These are phyloP conservation scores for Podospora tetraspora DNA, from an alignment of 495 filamentous ascomycete genomes.

Conservation along the genomic window DNA sequence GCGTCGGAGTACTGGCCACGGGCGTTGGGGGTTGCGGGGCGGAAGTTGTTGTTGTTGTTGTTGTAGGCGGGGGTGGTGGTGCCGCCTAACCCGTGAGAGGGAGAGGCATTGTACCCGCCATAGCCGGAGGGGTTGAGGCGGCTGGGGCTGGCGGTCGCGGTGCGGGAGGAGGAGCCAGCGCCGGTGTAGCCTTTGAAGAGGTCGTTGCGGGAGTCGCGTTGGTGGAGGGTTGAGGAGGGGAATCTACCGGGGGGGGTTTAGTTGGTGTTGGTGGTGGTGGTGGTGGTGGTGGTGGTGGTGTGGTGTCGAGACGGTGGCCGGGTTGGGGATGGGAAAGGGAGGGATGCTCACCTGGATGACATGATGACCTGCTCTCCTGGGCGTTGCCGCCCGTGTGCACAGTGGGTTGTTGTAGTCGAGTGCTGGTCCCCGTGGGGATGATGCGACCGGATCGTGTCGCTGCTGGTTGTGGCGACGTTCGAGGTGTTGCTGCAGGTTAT, in stretches of 20 bases:
- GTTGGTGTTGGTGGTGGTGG: conserved; percentile 1
- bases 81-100: conserved; percentile 13
- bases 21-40: conserved; percentile 75
- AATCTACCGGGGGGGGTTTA: conserved; percentile 42
- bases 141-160: conserved; percentile 44
- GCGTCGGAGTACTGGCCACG: conserved; percentile 90
- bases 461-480: not conserved
- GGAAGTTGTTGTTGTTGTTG: conserved; percentile 25
- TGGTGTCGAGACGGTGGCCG: no score
- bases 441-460: not conserved
- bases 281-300: not conserved
- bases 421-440: not conserved
- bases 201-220: conserved; percentile 80
- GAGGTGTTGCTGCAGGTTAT: not conserved
- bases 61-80: conserved; percentile 17
- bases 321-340: not conserved
- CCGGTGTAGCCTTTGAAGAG: conserved; percentile 83
- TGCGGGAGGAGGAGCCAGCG: conserved; percentile 45
- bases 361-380: not conserved
- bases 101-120: conserved; percentile 38
- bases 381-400: not conserved
- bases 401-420: not conserved
- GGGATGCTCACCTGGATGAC: conserved; percentile 2
- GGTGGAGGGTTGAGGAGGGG: conserved; percentile 58
- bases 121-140: conserved; percentile 36